Evolutionary conservation across 305 asterid species (phyloP).

Genomic region (Rubia tinctorum): DNA sequence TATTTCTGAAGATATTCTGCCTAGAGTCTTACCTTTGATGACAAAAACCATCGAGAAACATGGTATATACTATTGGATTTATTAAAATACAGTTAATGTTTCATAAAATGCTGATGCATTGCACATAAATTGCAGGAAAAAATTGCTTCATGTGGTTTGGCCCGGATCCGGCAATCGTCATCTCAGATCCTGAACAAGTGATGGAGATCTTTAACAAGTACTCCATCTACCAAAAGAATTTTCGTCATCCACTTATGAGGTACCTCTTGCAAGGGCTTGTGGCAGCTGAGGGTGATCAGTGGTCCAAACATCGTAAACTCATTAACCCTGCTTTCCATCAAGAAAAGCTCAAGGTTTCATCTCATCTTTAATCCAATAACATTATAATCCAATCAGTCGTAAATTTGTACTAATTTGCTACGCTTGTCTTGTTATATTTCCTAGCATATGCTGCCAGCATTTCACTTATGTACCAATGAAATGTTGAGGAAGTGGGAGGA

Average conservation of each 20-base stretch:
- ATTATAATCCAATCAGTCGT: too few relatives aligned
- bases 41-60: slow-evolving; percentile 23
- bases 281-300: neutral
- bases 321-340: slow-evolving; percentile 15
- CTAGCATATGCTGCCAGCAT: slow-evolving; percentile 30
- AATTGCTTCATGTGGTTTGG: slow-evolving; percentile 8
- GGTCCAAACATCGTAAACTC: slow-evolving; percentile 11
- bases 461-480: slow-evolving; percentile 20
- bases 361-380: neutral
- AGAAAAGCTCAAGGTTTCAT: slow-evolving; percentile 13
- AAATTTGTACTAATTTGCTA: neutral
- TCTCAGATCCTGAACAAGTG: slow-evolving; percentile 2
- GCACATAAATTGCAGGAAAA: neutral
- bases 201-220: slow-evolving; percentile 10
- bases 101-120: neutral
- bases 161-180: slow-evolving; percentile 10
- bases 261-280: slow-evolving; percentile 13
- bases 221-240: neutral
- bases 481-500: slow-evolving; percentile 28
- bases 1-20: slow-evolving; percentile 21
- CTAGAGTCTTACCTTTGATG: slow-evolving; percentile 24
- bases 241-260: slow-evolving; percentile 1
- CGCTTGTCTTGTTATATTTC: neutral
- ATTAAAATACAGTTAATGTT: neutral
- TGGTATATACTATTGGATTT: slow-evolving; percentile 26